Percentiles rank a stretch among this genome's conserved stretches.
These are phyloP conservation scores for Ploettnerulaceae sp. DNA, from an alignment of 2,329 filamentous ascomycete genomes.

Conservation along the genomic window DNA sequence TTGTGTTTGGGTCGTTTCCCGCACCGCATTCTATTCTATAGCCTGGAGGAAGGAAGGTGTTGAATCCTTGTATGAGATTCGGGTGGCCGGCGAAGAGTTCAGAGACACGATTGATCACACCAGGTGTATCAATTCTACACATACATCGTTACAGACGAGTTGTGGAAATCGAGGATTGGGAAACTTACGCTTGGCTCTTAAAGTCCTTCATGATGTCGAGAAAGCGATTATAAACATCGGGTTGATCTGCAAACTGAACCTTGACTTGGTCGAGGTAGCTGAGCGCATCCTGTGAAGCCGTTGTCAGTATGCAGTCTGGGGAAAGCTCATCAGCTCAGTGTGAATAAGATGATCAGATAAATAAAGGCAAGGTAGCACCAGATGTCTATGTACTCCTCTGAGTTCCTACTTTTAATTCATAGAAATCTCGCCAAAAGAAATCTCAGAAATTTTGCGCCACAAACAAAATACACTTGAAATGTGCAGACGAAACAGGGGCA, in stretches of 20 bases:
- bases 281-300: slow-evolving; percentile 60
- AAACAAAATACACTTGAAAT: too few relatives aligned
- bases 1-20: slow-evolving; percentile 90
- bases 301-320: slow-evolving; percentile 13
- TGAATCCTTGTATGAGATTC: slow-evolving; percentile 94
- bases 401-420: too few relatives aligned
- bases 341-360: too few relatives aligned
- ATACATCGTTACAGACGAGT: too few relatives aligned
- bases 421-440: too few relatives aligned
- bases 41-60: slow-evolving; percentile 91
- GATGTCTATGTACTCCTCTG: too few relatives aligned
- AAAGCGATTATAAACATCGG: slow-evolving; percentile 95
- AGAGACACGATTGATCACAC: slow-evolving; percentile 94
- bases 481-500: too few relatives aligned
- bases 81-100: slow-evolving; percentile 94
- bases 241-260: slow-evolving; percentile 93
- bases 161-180: slow-evolving; percentile 29
- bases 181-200: slow-evolving; percentile 85
- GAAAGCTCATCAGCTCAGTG: too few relatives aligned
- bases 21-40: slow-evolving; percentile 96
- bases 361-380: too few relatives aligned
- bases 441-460: too few relatives aligned
- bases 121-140: slow-evolving; percentile 92
- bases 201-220: slow-evolving; percentile 99
- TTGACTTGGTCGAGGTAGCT: slow-evolving; percentile 98